Conservation (phyloP, 1,139 yeast species). For the Pichia sp. region DNA sequence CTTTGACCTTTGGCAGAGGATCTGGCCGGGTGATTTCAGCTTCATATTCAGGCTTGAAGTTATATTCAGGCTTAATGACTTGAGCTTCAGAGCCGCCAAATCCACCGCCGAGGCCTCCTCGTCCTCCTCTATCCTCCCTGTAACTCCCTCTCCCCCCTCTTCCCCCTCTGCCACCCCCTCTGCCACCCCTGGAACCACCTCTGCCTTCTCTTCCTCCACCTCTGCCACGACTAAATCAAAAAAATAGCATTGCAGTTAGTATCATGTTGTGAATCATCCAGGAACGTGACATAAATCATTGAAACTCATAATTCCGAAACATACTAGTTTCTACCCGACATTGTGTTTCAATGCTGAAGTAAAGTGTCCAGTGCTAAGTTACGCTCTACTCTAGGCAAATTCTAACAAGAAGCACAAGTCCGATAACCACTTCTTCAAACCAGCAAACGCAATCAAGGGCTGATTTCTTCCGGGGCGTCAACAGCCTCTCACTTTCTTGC, state of each 20-base stretch:
- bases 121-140: conserved; percentile 15
- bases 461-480: too few relatives aligned
- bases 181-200: conserved; percentile 12
- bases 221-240: conserved; percentile 9
- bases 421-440: too few relatives aligned
- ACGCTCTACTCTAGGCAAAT: too few relatives aligned
- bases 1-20: conserved; percentile 16
- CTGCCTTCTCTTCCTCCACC: background rate
- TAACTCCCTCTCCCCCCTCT: conserved; percentile 10
- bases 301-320: background rate
- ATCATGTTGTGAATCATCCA: too few relatives aligned
- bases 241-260: background rate
- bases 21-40: conserved; percentile 14
- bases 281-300: too few relatives aligned
- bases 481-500: too few relatives aligned
- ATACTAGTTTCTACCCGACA: conserved; percentile 11
- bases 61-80: conserved; percentile 22
- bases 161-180: conserved; percentile 14
- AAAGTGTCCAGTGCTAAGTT: background rate
- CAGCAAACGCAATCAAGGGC: too few relatives aligned
- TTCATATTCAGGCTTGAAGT: conserved; percentile 22
- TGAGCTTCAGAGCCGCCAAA: conserved; percentile 13
- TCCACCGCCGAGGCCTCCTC: conserved; percentile 17
- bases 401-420: too few relatives aligned
- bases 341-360: background rate